phyloP scores from a whole-genome alignment of 2,329 filamentous ascomycete species.

The Cordyceps militaris region DNA sequence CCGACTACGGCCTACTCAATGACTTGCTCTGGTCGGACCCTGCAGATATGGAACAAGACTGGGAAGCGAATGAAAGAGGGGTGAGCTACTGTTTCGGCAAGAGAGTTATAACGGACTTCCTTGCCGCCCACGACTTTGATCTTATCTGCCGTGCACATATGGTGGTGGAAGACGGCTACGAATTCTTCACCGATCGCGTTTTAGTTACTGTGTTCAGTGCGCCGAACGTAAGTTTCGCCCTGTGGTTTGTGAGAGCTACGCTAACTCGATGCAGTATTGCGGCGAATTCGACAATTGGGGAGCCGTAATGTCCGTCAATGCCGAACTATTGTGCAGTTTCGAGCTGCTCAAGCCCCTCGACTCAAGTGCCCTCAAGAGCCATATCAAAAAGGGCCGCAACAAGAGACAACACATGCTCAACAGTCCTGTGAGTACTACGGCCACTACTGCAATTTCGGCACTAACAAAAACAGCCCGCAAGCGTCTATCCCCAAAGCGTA shows the following conservation, averaged over 20 bases:
- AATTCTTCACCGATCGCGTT: conserved; percentile 94
- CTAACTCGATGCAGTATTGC: conserved; percentile 64
- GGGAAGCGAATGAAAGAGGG: conserved; percentile 94
- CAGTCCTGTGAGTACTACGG: conserved; percentile 68
- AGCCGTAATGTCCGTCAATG: conserved; percentile 95
- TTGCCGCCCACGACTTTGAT: conserved; percentile 93
- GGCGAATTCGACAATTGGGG: conserved; percentile 99
- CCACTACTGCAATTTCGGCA: not conserved
- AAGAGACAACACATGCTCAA: conserved; percentile 93
- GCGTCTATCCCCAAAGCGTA: conserved; percentile 50
- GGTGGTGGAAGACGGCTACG: conserved; percentile 98
- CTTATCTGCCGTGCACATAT: conserved; percentile 96
- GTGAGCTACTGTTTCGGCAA: conserved; percentile 99
- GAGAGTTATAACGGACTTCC: conserved; percentile 93
- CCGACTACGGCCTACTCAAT: conserved; percentile 91
- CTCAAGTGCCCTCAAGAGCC: conserved; percentile 91
- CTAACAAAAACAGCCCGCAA: conserved; percentile 38
- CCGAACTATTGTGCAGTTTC: conserved; percentile 90
- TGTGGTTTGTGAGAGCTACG: not conserved
- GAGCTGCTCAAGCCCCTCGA: conserved; percentile 94
- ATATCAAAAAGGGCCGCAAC: conserved; percentile 97
- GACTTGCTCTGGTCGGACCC: conserved; percentile 97
- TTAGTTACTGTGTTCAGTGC: conserved; percentile 96
- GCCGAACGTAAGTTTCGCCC: conserved; percentile 67
- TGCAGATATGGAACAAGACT: conserved; percentile 95